Conservation (phyloP, 2,329 filamentous ascomycete genomes). For the Zymoseptoria pseudotritici region DNA sequence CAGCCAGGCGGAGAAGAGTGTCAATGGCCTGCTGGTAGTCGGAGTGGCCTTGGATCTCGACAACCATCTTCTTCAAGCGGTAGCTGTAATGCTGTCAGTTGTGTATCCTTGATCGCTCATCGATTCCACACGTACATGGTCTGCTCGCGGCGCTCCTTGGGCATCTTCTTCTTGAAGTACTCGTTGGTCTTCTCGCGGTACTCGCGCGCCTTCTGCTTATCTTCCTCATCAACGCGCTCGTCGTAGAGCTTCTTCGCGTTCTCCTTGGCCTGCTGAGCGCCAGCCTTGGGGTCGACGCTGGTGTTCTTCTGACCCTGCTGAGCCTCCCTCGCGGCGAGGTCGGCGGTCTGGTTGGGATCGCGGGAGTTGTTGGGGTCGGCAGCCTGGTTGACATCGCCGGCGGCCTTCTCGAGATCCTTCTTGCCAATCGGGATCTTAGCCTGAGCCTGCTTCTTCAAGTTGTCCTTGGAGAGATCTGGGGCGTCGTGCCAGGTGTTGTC, state of each 20-base stretch:
- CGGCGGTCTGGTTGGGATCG: constrained; percentile 48
- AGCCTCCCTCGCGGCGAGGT: constrained; percentile 47
- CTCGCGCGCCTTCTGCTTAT: constrained; percentile 38
- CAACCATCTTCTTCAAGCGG: constrained; percentile 84
- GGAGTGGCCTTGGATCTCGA: constrained; percentile 90
- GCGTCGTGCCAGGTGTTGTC: constrained; percentile 65
- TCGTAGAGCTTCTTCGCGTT: constrained; percentile 48
- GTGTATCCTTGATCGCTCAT: neutral
- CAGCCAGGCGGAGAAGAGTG: constrained; percentile 74
- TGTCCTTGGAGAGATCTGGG: constrained; percentile 52
- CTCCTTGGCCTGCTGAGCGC: constrained; percentile 40
- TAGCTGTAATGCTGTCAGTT: neutral
- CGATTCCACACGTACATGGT: constrained; percentile 58
- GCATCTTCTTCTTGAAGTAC: constrained; percentile 81
- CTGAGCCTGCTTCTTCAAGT: constrained; percentile 61
- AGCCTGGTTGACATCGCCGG: constrained; percentile 48
- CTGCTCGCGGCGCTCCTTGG: constrained; percentile 86
- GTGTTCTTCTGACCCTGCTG: constrained; percentile 38
- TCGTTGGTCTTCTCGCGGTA: constrained; percentile 51
- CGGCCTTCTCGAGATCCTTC: constrained; percentile 55
- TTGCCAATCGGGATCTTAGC: constrained; percentile 46
- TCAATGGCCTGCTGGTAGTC: constrained; percentile 91
- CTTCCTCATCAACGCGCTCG: constrained; percentile 59
- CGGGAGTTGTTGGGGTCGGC: constrained; percentile 51
- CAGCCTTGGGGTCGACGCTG: constrained; percentile 47